Evolutionary conservation across 2,329 filamentous ascomycete species (phyloP).

Genomic region (Helotiales sp.): DNA sequence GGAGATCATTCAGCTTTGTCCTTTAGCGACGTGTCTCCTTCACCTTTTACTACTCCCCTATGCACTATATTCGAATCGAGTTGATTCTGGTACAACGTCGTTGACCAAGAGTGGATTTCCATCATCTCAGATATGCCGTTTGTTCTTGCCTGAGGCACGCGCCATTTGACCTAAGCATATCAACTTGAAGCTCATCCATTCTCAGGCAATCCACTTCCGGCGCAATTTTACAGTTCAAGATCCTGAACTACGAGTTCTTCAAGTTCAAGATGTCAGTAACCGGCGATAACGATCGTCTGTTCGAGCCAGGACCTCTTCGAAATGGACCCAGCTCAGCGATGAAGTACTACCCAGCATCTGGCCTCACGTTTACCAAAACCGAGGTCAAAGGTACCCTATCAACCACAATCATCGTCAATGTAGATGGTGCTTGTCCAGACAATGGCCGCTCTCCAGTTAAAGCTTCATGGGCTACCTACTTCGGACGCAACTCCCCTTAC

Average conservation of each 20-base stretch:
- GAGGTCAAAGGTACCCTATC: background rate
- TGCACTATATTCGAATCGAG: no score
- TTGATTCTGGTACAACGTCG: no score
- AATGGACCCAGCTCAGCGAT: background rate
- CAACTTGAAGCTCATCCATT: background rate
- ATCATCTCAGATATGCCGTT: background rate
- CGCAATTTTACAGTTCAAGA: background rate
- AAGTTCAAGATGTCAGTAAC: background rate
- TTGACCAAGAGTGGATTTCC: background rate
- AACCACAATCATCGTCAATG: background rate
- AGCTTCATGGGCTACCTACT: background rate
- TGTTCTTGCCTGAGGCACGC: background rate
- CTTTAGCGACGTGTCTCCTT: no score
- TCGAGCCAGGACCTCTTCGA: background rate
- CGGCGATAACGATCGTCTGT: background rate
- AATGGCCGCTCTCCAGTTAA: background rate
- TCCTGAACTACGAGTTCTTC: background rate
- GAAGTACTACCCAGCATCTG: background rate
- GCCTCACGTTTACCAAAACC: background rate
- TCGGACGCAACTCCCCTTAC: background rate
- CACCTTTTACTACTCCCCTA: no score
- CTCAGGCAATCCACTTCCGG: background rate
- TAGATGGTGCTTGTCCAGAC: background rate
- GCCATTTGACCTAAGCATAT: background rate
- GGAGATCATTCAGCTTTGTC: no score